Conservation (phyloP, 2,329 filamentous ascomycete species). For the Aureobasidium pullulans region DNA sequence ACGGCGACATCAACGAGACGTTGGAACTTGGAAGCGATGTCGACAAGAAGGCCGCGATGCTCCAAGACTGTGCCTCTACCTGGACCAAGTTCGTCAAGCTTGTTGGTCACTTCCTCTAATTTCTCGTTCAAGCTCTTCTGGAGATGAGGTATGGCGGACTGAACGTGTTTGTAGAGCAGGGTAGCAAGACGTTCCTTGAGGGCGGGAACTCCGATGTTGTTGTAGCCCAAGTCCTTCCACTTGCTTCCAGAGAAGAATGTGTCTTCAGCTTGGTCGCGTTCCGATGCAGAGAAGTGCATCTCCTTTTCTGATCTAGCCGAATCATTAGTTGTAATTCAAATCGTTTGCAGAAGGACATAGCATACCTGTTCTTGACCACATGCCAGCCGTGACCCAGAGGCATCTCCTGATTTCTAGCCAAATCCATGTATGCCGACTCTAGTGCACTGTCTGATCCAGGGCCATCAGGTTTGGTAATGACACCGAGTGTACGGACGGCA, state of each 20-base stretch:
- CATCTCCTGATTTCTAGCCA: not conserved
- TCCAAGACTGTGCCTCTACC: not conserved
- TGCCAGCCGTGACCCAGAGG: not conserved
- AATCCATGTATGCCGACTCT: not conserved
- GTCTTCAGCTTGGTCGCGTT: not conserved
- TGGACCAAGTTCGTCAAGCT: not conserved
- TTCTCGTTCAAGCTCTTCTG: not conserved
- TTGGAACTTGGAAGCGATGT: not conserved
- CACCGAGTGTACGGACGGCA: conserved; percentile 43
- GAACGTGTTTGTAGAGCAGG: not conserved
- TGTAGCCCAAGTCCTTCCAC: not conserved
- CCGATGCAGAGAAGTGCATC: not conserved
- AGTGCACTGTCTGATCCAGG: not conserved
- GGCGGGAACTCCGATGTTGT: not conserved
- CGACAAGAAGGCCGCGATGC: not conserved
- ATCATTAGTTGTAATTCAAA: not conserved
- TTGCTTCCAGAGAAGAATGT: not conserved
- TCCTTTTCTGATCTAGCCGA: not conserved
- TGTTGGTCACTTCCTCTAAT: not conserved
- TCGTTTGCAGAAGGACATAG: not conserved
- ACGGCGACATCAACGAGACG: not conserved
- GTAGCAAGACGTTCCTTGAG: not conserved
- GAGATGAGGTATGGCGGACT: not conserved
- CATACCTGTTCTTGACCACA: not conserved
- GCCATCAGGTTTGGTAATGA: conserved; percentile 51